These are phyloP conservation scores for Basidioascus undulatus DNA, from an alignment of 768 basidiomycete genomes.

Conservation along the genomic window DNA sequence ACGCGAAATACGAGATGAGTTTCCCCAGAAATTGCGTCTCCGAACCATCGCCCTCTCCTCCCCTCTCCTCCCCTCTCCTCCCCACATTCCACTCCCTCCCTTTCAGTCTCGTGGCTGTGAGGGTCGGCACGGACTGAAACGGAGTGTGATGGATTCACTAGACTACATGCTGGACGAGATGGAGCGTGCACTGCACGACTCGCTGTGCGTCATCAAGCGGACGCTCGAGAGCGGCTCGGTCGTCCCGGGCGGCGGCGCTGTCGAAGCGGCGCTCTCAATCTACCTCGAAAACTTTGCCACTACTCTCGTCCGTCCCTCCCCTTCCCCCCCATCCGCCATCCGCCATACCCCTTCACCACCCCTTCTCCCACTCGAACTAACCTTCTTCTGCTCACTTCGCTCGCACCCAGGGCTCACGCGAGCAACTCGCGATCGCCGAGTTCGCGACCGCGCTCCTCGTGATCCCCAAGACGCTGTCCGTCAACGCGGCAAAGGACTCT, in stretches of 20 bases:
- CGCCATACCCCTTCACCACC: background rate
- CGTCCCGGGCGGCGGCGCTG: conserved; percentile 91
- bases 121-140: too few species aligned
- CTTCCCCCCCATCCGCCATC: background rate
- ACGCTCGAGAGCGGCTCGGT: conserved; percentile 88
- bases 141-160: too few species aligned
- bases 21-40: too few species aligned
- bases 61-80: too few species aligned
- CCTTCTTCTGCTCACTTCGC: background rate
- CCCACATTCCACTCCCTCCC: too few species aligned
- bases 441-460: conserved; percentile 78
- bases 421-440: conserved; percentile 97
- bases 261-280: conserved; percentile 87
- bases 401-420: conserved; percentile 58
- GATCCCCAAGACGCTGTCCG: conserved; percentile 88
- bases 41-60: too few species aligned
- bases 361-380: background rate
- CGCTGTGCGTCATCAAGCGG: conserved; percentile 81
- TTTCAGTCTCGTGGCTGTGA: too few species aligned
- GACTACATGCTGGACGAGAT: conserved; percentile 99
- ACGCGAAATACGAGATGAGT: too few species aligned
- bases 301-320: conserved; percentile 42
- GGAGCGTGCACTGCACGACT: conserved; percentile 90
- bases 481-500: conserved; percentile 96
- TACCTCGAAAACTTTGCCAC: conserved; percentile 98